Evolutionary conservation across 345 rosid species (phyloP).

Genomic region (Aethionema arabicum): DNA sequence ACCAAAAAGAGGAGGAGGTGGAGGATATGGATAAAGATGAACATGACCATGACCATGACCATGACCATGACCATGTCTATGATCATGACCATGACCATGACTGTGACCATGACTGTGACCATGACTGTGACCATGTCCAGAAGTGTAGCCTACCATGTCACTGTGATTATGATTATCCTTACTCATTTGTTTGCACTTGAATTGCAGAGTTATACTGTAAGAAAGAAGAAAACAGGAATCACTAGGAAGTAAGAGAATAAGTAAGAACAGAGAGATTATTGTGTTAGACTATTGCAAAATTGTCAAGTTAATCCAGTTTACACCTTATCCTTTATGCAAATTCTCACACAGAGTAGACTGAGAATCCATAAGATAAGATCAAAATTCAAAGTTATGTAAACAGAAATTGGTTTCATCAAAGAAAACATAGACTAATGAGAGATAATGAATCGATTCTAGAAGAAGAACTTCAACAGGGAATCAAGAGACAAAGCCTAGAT

Average conservation of each 20-base stretch:
- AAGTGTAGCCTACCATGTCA: conserved; percentile 67
- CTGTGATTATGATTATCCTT: conserved; percentile 44
- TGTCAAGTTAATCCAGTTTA: too few relatives aligned
- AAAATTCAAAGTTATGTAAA: too few relatives aligned
- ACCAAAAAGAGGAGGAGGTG: conserved; percentile 42
- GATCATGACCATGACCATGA: conserved; percentile 10
- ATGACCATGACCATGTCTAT: conserved; percentile 30
- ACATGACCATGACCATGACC: too few relatives aligned
- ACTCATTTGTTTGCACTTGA: conserved; percentile 48
- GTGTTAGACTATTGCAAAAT: too few relatives aligned
- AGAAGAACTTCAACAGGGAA: too few relatives aligned
- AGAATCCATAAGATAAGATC: background rate
- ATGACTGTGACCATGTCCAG: conserved; percentile 42
- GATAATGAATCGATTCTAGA: too few relatives aligned
- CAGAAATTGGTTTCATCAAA: too few relatives aligned
- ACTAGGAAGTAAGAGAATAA: background rate
- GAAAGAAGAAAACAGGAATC: conserved; percentile 11
- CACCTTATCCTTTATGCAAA: conserved; percentile 1
- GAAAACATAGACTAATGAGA: too few relatives aligned
- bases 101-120: too few relatives aligned
- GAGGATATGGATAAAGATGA: conserved; percentile 46
- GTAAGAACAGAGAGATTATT: conserved; percentile 10
- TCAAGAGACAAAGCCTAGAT: too few relatives aligned
- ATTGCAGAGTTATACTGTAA: conserved; percentile 20
- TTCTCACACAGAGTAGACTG: background rate